Conservation (phyloP, 768 basidiomycete genomes). For the Mycena vulgaris region DNA sequence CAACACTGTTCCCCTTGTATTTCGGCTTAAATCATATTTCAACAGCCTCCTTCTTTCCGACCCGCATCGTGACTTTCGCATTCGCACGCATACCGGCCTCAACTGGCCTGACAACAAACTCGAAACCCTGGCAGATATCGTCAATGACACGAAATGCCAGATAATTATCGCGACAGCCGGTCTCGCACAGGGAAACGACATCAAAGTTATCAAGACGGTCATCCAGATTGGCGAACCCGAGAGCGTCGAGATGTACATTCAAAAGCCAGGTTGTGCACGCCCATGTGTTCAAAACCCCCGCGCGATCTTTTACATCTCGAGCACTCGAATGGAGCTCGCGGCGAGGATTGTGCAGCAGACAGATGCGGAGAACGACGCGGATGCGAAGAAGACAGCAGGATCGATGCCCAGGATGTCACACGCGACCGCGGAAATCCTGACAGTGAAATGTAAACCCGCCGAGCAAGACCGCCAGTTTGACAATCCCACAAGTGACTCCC, state of each 20-base stretch:
- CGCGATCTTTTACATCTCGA: conserved; percentile 1
- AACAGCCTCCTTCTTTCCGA: not conserved
- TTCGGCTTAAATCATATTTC: conserved; percentile 41
- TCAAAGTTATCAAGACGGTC: conserved; percentile 1
- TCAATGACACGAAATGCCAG: not conserved
- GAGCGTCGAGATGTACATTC: conserved; percentile 16
- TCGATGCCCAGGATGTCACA: conserved; percentile 9
- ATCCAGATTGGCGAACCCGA: conserved; percentile 15
- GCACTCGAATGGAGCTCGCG: not conserved
- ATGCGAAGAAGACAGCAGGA: not conserved
- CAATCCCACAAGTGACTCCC: not conserved
- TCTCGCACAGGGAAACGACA: conserved; percentile 6
- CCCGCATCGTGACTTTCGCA: not conserved
- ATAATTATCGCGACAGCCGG: conserved; percentile 6
- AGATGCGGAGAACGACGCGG: conserved; percentile 10
- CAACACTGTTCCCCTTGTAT: conserved; percentile 42
- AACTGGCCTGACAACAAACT: conserved; percentile 1
- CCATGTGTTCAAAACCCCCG: not conserved
- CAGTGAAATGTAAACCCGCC: not conserved
- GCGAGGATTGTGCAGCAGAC: conserved; percentile 1
- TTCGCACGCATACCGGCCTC: conserved; percentile 5
- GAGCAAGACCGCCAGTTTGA: conserved; percentile 9
- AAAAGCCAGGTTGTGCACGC: not conserved
- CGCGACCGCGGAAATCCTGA: conserved; percentile 1
- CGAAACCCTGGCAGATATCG: not conserved